phyloP scores from a whole-genome alignment of 2,329 filamentous ascomycete genomes.

The Beauveria pseudobassiana region DNA sequence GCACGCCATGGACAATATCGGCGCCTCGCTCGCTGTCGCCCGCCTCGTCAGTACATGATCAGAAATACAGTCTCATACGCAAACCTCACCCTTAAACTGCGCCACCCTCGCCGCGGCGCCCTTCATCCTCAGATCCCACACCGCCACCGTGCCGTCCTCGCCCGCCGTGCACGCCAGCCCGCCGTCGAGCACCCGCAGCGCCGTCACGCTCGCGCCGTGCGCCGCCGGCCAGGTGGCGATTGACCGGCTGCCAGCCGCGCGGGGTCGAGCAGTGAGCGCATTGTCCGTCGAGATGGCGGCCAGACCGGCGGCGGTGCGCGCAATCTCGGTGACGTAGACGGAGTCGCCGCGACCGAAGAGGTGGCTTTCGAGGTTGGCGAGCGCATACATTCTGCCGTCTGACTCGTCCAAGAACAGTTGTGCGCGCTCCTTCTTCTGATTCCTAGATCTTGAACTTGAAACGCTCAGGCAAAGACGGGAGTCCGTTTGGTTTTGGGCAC shows the following conservation, averaged over 20 bases:
- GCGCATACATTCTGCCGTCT: slow-evolving; percentile 25
- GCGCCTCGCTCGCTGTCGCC: slow-evolving; percentile 32
- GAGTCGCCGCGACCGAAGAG: slow-evolving; percentile 24
- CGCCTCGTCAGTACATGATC: slow-evolving; percentile 16
- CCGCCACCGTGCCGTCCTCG: slow-evolving; percentile 57
- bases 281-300: slow-evolving; percentile 64
- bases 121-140: slow-evolving; percentile 57
- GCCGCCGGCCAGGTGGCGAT: slow-evolving; percentile 40
- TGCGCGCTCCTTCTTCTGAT: background rate
- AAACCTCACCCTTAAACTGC: slow-evolving; percentile 36
- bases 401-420: background rate
- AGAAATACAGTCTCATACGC: too few species aligned
- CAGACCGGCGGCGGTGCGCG: slow-evolving; percentile 42
- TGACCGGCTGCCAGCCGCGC: slow-evolving; percentile 43
- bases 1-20: slow-evolving; percentile 61
- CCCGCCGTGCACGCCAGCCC: slow-evolving; percentile 61
- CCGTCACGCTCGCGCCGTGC: slow-evolving; percentile 54
- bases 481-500: too few species aligned
- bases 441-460: too few species aligned
- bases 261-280: slow-evolving; percentile 56
- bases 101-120: slow-evolving; percentile 31
- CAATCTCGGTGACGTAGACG: slow-evolving; percentile 52
- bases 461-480: too few species aligned
- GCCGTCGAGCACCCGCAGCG: slow-evolving; percentile 46
- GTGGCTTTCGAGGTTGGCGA: slow-evolving; percentile 24